These are phyloP conservation scores for Schizonepeta tenuifolia DNA, from an alignment of 257 asterid species.

Conservation along the genomic window DNA sequence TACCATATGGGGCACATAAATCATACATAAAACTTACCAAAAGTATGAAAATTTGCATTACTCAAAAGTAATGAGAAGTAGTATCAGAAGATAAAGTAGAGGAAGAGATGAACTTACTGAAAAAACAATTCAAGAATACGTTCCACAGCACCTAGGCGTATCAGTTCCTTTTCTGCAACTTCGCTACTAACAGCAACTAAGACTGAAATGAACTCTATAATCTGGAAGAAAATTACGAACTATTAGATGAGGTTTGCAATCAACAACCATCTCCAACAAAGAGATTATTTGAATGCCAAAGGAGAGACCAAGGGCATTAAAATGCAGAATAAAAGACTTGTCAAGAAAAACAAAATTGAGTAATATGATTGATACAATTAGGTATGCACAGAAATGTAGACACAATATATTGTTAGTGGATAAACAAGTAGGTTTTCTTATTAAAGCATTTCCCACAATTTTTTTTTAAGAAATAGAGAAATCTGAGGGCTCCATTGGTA, in stretches of 20 bases:
- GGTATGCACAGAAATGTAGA: neutral
- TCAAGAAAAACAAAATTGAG: conserved; percentile 1
- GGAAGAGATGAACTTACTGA: conserved; percentile 57
- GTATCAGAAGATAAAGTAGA: conserved; percentile 7
- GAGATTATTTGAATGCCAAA: conserved; percentile 10
- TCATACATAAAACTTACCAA: neutral
- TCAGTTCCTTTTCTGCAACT: conserved; percentile 87
- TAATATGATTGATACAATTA: neutral
- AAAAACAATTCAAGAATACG: conserved; percentile 71
- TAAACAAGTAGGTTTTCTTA: neutral
- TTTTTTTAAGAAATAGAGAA: neutral
- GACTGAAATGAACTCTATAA: conserved; percentile 89
- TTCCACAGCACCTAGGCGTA: conserved; percentile 72
- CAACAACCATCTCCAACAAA: conserved; percentile 14
- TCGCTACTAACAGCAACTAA: conserved; percentile 75
- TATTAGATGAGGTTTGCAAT: conserved; percentile 34
- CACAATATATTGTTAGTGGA: conserved; percentile 2
- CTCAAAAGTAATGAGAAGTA: conserved; percentile 23
- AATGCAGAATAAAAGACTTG: conserved; percentile 11
- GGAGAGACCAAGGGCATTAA: conserved; percentile 12
- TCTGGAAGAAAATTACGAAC: conserved; percentile 51
- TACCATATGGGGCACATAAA: conserved; percentile 48
- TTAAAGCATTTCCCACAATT: neutral
- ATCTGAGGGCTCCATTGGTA: conserved; percentile 19
- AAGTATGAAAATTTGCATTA: conserved; percentile 1